Base-by-base conservation (phyloP, 768 basidiomycete genomes). In the Agrocybe pediades region DNA sequence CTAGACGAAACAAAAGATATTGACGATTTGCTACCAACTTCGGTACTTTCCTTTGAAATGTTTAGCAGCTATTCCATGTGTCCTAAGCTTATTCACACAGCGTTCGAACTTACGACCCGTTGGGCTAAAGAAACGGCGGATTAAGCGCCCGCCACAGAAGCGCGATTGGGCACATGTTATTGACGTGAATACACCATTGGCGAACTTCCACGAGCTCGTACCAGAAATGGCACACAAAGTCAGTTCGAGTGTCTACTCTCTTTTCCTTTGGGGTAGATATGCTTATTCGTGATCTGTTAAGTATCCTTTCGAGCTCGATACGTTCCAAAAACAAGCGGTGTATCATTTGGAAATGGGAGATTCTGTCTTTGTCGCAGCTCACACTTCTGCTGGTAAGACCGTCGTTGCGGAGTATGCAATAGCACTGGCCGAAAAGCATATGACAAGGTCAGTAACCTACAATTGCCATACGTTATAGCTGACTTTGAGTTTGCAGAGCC, bases 381-480 rank as follows among this genome's bases (percentile, higher is more conserved):
- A 99, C 72, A 99, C 97, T 3, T 95, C 92, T n/a, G 97, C 97
- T 15, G 97, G 97, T 27, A 99, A 99, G 72, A 99, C 97, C 1
- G 97, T 98, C 16, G 97, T 99, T 7, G 97, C 97, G 0, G 97
- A 99, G 66, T 99, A 98, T 69, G 97, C 97, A 1, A 98, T 99
- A 62, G 92, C 95, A 4, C 79, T 99, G 8, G 96, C 97, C 4
- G 90, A 88, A 60, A 95, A 95, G 65, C 97, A 99, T 72, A 97
- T 99, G 95, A 99, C 97, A n/a, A 82, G 94, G 95, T 94, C n/a
- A n/a, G n/a, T n/a, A n/a, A n/a, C n/a, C n/a, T n/a, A n/a, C n/a
- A n/a, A n/a, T n/a, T n/a, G 47, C 20, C 50, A 44, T 9, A 50
- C 24, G 53, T 19, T 46, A 46, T 55, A 26, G 55, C 58, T 53